Evolutionary conservation across 2,329 filamentous ascomycete genomes (phyloP).

Genomic region (Colletotrichum neosansevieriae): DNA sequence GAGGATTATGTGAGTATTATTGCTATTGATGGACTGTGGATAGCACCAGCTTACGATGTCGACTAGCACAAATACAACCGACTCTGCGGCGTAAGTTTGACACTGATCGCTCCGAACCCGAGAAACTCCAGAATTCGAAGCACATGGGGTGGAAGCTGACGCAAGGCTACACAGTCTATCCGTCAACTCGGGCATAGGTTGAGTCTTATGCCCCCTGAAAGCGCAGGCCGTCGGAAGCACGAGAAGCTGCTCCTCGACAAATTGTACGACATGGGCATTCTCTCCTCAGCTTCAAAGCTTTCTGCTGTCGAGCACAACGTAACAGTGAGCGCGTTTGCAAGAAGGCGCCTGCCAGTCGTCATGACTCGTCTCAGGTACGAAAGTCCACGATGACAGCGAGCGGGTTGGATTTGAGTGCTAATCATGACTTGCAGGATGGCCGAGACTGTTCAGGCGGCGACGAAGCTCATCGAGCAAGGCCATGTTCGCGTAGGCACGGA

Average conservation of each 20-base stretch:
- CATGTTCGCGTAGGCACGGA: constrained; percentile 93
- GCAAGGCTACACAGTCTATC: constrained; percentile 69
- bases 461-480: constrained; percentile 91
- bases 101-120: constrained; percentile 6
- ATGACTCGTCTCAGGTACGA: constrained; percentile 80
- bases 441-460: constrained; percentile 86
- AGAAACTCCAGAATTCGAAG: neutral
- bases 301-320: constrained; percentile 88
- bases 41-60: constrained; percentile 10
- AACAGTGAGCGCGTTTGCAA: constrained; percentile 89
- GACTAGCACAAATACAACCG: constrained; percentile 67
- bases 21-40: neutral
- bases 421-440: constrained; percentile 72
- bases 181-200: constrained; percentile 91
- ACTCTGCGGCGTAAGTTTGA: constrained; percentile 72
- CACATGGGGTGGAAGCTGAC: constrained; percentile 29
- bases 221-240: constrained; percentile 82
- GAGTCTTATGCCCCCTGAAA: constrained; percentile 83
- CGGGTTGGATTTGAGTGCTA: constrained; percentile 2
- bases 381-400: neutral
- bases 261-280: constrained; percentile 90
- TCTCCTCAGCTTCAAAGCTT: constrained; percentile 81
- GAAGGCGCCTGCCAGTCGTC: constrained; percentile 85
- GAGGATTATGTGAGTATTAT: constrained; percentile 73
- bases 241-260: constrained; percentile 92